Base-by-base conservation (phyloP, 345 rosid genomes). In the Eutrema yunnanense region DNA sequence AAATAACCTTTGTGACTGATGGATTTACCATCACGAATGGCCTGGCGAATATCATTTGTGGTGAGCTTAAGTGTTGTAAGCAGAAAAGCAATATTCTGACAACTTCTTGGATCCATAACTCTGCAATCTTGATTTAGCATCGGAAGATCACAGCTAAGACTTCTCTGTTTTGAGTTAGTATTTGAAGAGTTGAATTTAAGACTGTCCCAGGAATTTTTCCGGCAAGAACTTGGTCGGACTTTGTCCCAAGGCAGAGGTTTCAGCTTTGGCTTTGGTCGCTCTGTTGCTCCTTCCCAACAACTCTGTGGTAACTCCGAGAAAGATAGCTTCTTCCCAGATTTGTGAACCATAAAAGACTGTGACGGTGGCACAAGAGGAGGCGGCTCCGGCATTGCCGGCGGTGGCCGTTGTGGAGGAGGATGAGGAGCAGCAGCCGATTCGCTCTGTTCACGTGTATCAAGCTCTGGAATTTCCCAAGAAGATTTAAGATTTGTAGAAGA, bases 211-310 rank as follows among this genome's bases (percentile, higher is more conserved):
- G 86, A 91, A 91, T 84, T 90, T 41, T 85, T 96, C 46, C 96
- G 85, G 73, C 87, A 89, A 0, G 98, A 95, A 78, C 86, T 88
- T 8, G 98, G 89, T 56, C 92, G 78, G 62, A 87, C 97, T 84
- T 90, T 96, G 74, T 96, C 97, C 99, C 99, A 96, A 60, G 94
- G 97, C 73, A 96, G 64, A 74, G 98, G 91, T 78, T 88, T 96
- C 84, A 92, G 69, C 77, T 90, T 96, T 3, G 93, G 96, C 79
- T 75, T 88, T 4, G 78, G 78, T 68, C 81, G 71, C 49, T 83
- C 90, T 29, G 79, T 81, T 10, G 67, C 46, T 34, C 71, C 84
- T 61, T 86, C 96, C 50, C 82, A 84, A 37, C 74, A 84, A 52
- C 83, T 61, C 57, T 84, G 76, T 61, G 84, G 86, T 56, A 69